Evolutionary conservation across 768 basidiomycete genomes (phyloP).

Genomic region (Hypholoma sublateritium): DNA sequence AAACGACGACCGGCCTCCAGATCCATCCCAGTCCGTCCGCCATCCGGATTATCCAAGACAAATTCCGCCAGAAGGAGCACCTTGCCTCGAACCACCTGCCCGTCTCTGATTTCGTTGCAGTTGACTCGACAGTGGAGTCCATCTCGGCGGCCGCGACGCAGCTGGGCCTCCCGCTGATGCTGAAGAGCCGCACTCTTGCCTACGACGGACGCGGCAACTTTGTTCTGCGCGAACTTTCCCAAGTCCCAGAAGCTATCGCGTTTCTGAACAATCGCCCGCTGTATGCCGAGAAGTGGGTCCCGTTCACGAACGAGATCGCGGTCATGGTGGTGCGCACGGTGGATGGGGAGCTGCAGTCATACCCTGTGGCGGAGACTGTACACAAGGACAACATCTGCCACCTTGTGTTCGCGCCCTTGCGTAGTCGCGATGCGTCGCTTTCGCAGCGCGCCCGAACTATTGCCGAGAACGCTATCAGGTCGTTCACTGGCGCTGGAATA

Average conservation of each 20-base stretch:
- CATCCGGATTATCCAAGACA: conserved; percentile 85
- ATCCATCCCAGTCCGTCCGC: conserved; percentile 83
- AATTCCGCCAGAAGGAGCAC: conserved; percentile 75
- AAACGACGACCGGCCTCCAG: conserved; percentile 33
- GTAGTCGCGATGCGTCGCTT: conserved; percentile 56
- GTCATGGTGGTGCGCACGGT: conserved; percentile 93
- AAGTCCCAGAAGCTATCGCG: conserved; percentile 50
- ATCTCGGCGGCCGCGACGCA: conserved; percentile 49
- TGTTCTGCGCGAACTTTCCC: conserved; percentile 55
- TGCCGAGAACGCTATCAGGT: conserved; percentile 79
- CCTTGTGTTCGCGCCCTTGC: conserved; percentile 86
- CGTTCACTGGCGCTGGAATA: conserved; percentile 85
- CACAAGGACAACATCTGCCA: conserved; percentile 95
- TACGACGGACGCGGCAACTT: conserved; percentile 97
- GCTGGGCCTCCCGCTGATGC: conserved; percentile 89
- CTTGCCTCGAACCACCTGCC: conserved; percentile 62
- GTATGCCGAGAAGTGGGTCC: conserved; percentile 94
- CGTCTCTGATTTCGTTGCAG: conserved; percentile 59
- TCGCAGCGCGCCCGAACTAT: conserved; percentile 60
- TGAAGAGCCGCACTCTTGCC: conserved; percentile 92
- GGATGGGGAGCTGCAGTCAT: conserved; percentile 72
- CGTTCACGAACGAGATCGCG: conserved; percentile 87
- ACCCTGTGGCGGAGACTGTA: conserved; percentile 92
- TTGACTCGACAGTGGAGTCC: conserved; percentile 54
- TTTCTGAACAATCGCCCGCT: conserved; percentile 67